These are phyloP conservation scores for Podaxis sp. DNA, from an alignment of 768 basidiomycete genomes.

Conservation along the genomic window DNA sequence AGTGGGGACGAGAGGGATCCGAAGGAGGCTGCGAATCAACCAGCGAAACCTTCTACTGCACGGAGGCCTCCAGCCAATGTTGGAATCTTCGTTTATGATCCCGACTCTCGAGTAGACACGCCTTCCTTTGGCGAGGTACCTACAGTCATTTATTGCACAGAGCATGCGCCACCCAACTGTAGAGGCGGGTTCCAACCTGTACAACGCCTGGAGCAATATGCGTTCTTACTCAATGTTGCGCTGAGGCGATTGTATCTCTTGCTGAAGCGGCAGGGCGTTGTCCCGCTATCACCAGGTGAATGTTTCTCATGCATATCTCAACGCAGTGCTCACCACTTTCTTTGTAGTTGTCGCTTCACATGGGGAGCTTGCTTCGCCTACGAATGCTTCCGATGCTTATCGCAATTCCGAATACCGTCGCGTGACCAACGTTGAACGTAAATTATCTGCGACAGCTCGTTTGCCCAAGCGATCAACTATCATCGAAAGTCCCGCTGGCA, in stretches of 20 bases:
- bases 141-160: slow-evolving; percentile 71
- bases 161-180: slow-evolving; percentile 70
- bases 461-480: slow-evolving; percentile 93
- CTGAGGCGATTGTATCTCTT: slow-evolving; percentile 86
- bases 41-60: slow-evolving; percentile 60
- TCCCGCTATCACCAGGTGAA: slow-evolving; percentile 78
- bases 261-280: slow-evolving; percentile 85
- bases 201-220: slow-evolving; percentile 94
- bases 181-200: slow-evolving; percentile 85
- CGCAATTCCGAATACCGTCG: slow-evolving; percentile 91
- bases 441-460: slow-evolving; percentile 90
- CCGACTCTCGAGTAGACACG: slow-evolving; percentile 66
- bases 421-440: slow-evolving; percentile 87
- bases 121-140: slow-evolving; percentile 74
- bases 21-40: slow-evolving; percentile 37
- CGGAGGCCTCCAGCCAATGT: slow-evolving; percentile 83
- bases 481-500: slow-evolving; percentile 91
- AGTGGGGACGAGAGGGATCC: slow-evolving; percentile 52
- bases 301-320: slow-evolving; percentile 10
- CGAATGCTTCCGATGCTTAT: slow-evolving; percentile 73
- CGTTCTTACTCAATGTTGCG: slow-evolving; percentile 95
- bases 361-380: slow-evolving; percentile 31
- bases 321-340: slow-evolving; percentile 10
- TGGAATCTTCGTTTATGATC: slow-evolving; percentile 73
- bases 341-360: slow-evolving; percentile 24